Evolutionary conservation across 345 rosid species (phyloP).

Genomic region (Anastatica hierochuntica): DNA sequence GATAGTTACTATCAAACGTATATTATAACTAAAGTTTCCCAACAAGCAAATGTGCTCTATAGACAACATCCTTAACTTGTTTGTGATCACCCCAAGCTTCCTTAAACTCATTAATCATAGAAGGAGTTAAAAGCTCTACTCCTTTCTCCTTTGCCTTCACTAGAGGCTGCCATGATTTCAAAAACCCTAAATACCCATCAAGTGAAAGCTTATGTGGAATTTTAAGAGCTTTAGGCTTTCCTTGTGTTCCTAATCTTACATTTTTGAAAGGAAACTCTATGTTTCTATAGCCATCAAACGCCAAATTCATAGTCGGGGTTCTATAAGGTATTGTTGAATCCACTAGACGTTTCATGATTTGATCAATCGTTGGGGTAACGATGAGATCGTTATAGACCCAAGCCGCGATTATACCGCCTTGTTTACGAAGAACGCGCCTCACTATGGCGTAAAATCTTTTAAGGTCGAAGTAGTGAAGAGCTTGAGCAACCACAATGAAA

Average conservation of each 20-base stretch:
- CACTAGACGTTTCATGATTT: constrained; percentile 27
- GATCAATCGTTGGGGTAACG: constrained; percentile 34
- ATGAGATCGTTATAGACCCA: constrained; percentile 42
- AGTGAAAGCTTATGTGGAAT: constrained; percentile 41
- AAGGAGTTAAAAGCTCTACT: constrained; percentile 38
- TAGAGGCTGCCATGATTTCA: constrained; percentile 39
- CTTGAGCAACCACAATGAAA: constrained; percentile 40
- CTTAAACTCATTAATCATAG: constrained; percentile 29
- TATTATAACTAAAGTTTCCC: constrained; percentile 32
- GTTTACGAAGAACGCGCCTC: constrained; percentile 36
- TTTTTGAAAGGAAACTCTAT: constrained; percentile 52
- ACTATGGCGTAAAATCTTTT: constrained; percentile 42
- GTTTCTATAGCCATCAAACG: constrained; percentile 32
- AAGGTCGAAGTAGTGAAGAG: constrained; percentile 51
- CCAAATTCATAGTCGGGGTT: constrained; percentile 10
- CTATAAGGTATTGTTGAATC: constrained; percentile 42
- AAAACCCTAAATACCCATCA: constrained; percentile 33
- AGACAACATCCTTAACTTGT: constrained; percentile 29
- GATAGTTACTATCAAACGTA: too few species aligned
- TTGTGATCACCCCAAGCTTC: constrained; percentile 43
- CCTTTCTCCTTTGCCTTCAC: constrained; percentile 42
- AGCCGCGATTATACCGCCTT: constrained; percentile 38
- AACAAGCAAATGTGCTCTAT: constrained; percentile 44
- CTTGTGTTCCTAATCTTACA: constrained; percentile 41
- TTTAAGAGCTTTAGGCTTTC: constrained; percentile 37